Evolutionary conservation across 225 moss, liverwort and hornwort species (phyloP), one percentile per base, ranked within the genome.

Genomic region (Pseudoscleropodium purum): DNA sequence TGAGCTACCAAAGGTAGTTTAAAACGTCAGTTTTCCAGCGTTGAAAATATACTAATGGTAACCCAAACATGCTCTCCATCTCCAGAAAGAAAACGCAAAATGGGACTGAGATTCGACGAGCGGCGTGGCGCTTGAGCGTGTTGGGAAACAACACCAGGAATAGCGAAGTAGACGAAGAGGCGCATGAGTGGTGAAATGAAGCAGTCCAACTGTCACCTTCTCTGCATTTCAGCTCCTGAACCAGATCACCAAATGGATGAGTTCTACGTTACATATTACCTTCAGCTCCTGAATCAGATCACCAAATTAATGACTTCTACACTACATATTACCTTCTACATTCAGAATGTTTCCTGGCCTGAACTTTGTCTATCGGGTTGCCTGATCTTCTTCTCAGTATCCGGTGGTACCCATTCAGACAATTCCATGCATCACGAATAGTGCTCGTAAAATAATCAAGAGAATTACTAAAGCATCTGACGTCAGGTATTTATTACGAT

Each of bases 401-500:
- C 70, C 61, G 29, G 61, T 37, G 19, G 88, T n/a, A 81, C 88
- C 88, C 37, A n/a, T 62, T 82, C 47, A 60, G 30, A 37, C 60
- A 82, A 61, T 37, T 70, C 37, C 77, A 77, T 68, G 41, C 41
- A 83, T 54, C 51, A 39, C n/a, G 59, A 80, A 59, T 24, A 72
- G 54, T 27, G 57, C 79, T 73, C 70, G n/a, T 74, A 27, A 74
- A 67, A 69, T 36, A 84, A 77, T 68, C 27, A 67, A 75, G 57
- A n/a, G 78, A 85, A 65, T 21, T 57, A 64, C 85, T 82, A 47
- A 63, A 86, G 62, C 60, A 57, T 52, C 84, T 67, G 80, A 88
- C 57, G 72, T 88, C 65, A 86, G 73, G 52, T 79, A 84, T 89
- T 88, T 89, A 90, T 90, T 90, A 43, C 86, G 87, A 86, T 81